phyloP scores from a whole-genome alignment of 345 rosid species.

The Eucalyptus decipiens region DNA sequence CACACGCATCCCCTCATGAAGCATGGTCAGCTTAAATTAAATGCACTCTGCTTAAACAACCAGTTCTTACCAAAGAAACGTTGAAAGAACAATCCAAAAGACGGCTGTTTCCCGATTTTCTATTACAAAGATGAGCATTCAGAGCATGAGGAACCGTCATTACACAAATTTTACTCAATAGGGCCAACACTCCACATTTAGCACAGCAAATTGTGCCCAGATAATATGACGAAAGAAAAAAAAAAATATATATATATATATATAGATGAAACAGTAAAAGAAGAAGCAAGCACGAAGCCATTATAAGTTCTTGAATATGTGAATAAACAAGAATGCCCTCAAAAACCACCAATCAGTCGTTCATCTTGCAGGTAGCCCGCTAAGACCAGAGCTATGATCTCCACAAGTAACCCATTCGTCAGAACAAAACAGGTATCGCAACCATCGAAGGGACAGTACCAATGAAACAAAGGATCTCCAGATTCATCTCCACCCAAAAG shows the following conservation, averaged over 20 bases:
- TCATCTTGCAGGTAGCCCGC: not conserved
- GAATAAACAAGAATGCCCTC: not conserved
- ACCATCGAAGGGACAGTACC: not conserved
- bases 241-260: no score
- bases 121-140: not conserved
- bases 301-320: not conserved
- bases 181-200: not conserved
- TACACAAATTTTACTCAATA: not conserved
- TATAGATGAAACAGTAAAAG: not conserved
- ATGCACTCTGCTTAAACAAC: not conserved
- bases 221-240: not conserved
- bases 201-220: not conserved
- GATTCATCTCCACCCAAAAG: not conserved
- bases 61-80: not conserved
- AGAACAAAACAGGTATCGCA: not conserved
- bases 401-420: not conserved
- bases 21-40: not conserved
- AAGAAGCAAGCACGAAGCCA: not conserved
- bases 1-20: not conserved
- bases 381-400: not conserved
- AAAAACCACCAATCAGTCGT: not conserved
- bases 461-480: not conserved
- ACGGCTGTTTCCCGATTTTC: not conserved
- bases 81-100: not conserved
- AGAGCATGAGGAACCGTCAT: not conserved